Base-by-base conservation (phyloP, 2,329 filamentous ascomycete species). In the Alternaria gaisen region DNA sequence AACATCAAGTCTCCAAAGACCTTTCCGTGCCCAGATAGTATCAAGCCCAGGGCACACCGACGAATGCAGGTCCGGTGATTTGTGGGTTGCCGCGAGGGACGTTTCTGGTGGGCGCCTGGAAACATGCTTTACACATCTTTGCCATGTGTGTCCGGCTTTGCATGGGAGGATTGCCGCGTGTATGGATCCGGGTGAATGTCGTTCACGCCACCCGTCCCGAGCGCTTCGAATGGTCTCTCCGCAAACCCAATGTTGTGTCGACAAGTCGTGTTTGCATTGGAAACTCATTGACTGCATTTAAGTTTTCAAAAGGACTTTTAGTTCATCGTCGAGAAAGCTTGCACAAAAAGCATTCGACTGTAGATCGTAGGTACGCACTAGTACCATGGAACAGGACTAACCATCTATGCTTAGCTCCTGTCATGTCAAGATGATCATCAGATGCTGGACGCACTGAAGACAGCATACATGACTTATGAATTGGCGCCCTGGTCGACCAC, bases 131-230 rank as follows among this genome's bases (percentile, higher is more conserved):
- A 48, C 46, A 30, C 10, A 32, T 30, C 32, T 26, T 34, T 24
- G 44, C 47, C 44, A 50, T 58, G 53, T 55, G 44, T 32, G 47
- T 38, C 41, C 26, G 51, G 48, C 14, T 20, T 28, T 54, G 28
- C 46, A 50, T 38, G 22, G 44, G 30, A 40, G 46, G 12, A 42
- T 20, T 20, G 34, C 41, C 51, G 52, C 46, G 10, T 56, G 41
- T 58, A 48, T 61, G n/a, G 54, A 57, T 48, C 62, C 71, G 70
- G 71, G 56, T 72, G 69, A 72, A 66, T 72, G 66, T 60, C 44
- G 53, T 40, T 43, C 34, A 59, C 66, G 53, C 48, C 20, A 34
- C 44, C 20, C 11, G 53, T 22, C 22, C 20, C 16, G 50, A 30
- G 50, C 50, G 34, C 11, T 47, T 46, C 30, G 28, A 6, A 46